These are phyloP conservation scores for Populus simonii DNA, from an alignment of 345 rosid genomes.

Conservation along the genomic window DNA sequence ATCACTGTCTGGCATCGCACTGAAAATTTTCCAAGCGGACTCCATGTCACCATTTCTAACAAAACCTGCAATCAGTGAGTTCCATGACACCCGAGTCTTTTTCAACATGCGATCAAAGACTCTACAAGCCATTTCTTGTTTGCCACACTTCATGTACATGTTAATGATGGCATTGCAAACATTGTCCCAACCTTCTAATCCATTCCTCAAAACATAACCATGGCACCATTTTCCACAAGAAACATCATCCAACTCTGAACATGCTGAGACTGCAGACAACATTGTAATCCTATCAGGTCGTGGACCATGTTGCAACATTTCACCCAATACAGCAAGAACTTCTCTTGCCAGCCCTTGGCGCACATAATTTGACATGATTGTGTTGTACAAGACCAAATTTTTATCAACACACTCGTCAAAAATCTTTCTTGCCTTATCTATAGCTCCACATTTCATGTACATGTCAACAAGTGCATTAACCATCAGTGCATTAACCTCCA, in stretches of 20 bases:
- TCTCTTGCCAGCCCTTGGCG: slow-evolving; percentile 47
- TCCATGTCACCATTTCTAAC: slow-evolving; percentile 46
- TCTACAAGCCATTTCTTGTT: slow-evolving; percentile 42
- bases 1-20: slow-evolving; percentile 58
- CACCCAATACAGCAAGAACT: slow-evolving; percentile 42
- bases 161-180: slow-evolving; percentile 50
- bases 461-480: slow-evolving; percentile 65
- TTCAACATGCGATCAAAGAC: slow-evolving; percentile 46
- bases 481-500: slow-evolving; percentile 45
- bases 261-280: slow-evolving; percentile 51
- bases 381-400: slow-evolving; percentile 52
- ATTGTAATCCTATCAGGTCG: slow-evolving; percentile 56
- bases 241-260: slow-evolving; percentile 44
- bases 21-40: slow-evolving; percentile 47
- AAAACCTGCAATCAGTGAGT: slow-evolving; percentile 49
- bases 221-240: slow-evolving; percentile 49
- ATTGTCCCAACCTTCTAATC: slow-evolving; percentile 48
- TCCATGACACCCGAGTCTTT: slow-evolving; percentile 64
- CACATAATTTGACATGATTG: slow-evolving; percentile 55
- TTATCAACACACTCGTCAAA: slow-evolving; percentile 41
- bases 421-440: slow-evolving; percentile 42
- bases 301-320: slow-evolving; percentile 42
- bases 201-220: slow-evolving; percentile 53
- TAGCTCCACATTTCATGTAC: slow-evolving; percentile 66
- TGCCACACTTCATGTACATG: slow-evolving; percentile 63